A percentile compares a stretch with the other conserved stretches of the same genome.
Conservation (phyloP, 2,329 filamentous ascomycete species). For the Colletotrichum euphorbiae region DNA sequence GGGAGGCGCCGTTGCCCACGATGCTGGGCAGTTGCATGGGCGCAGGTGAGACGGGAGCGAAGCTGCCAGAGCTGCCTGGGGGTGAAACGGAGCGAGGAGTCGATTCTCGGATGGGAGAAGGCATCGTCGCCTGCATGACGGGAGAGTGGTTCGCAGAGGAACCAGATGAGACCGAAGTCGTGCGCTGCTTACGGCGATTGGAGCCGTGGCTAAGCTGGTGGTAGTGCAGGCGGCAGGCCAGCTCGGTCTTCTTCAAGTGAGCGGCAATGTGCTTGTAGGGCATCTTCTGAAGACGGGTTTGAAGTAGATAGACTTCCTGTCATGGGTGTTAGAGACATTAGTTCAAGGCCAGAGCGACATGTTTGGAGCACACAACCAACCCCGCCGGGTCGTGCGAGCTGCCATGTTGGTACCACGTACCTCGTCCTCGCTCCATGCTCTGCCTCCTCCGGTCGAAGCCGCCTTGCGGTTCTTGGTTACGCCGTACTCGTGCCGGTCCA, state of each 20-base stretch:
- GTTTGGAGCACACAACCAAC: conserved; percentile 20
- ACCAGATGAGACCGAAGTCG: conserved; percentile 75
- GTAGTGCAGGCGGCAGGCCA: conserved; percentile 88
- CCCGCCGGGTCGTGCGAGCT: not conserved
- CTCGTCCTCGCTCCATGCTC: conserved; percentile 89
- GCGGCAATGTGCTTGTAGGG: conserved; percentile 91
- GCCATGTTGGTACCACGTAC: conserved; percentile 57
- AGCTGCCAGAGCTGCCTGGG: conserved; percentile 57
- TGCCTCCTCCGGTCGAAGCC: conserved; percentile 77
- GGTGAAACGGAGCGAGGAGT: conserved; percentile 62
- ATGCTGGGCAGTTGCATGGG: conserved; percentile 67
- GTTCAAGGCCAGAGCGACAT: not conserved
- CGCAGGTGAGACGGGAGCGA: conserved; percentile 57
- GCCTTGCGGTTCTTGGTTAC: conserved; percentile 75
- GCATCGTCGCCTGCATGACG: conserved; percentile 58
- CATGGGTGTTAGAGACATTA: conserved; percentile 12
- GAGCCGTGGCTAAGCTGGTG: conserved; percentile 87
- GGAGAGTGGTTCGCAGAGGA: conserved; percentile 69
- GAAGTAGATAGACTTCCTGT: conserved; percentile 85
- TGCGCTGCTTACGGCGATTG: conserved; percentile 79
- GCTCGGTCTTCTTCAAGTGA: conserved; percentile 87
- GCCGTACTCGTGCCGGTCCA: conserved; percentile 69
- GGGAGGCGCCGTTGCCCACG: conserved; percentile 59
- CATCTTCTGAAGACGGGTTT: conserved; percentile 88
- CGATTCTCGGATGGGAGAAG: conserved; percentile 64